Conservation (phyloP, 495 filamentous ascomycete genomes). For the Podospora tetraspora region DNA sequence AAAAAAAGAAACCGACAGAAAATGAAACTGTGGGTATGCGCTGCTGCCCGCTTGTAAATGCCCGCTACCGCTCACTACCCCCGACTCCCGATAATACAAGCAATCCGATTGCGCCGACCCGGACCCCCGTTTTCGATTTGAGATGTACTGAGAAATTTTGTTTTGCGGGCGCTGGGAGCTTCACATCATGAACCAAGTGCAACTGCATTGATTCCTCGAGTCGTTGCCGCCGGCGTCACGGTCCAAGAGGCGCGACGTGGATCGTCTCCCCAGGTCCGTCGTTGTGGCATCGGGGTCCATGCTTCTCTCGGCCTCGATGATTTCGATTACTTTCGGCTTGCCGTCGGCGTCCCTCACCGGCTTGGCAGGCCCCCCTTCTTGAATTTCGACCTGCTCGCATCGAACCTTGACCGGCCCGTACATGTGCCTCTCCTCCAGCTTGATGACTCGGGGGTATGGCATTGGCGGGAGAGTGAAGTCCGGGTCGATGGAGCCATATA, state of each 20-base stretch:
- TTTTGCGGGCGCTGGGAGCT: neutral
- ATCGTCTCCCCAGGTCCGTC: slow-evolving; percentile 5
- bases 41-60: neutral
- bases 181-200: slow-evolving; percentile 29
- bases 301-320: slow-evolving; percentile 46
- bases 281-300: neutral
- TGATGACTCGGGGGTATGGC: slow-evolving; percentile 66
- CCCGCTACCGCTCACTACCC: neutral
- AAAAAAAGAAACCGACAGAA: neutral
- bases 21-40: neutral
- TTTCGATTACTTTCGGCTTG: slow-evolving; percentile 47
- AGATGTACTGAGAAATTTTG: neutral
- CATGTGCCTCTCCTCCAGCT: slow-evolving; percentile 73
- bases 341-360: slow-evolving; percentile 37
- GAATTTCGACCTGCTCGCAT: slow-evolving; percentile 69
- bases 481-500: slow-evolving; percentile 16
- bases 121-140: neutral
- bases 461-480: slow-evolving; percentile 16
- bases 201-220: slow-evolving; percentile 24
- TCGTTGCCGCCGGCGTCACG: slow-evolving; percentile 4
- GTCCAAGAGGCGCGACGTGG: neutral
- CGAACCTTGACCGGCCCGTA: slow-evolving; percentile 28
- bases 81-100: neutral
- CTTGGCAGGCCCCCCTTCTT: slow-evolving; percentile 34
- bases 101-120: neutral